Base-by-base conservation (phyloP, 164 flowering plant species). In the Santalum album region DNA sequence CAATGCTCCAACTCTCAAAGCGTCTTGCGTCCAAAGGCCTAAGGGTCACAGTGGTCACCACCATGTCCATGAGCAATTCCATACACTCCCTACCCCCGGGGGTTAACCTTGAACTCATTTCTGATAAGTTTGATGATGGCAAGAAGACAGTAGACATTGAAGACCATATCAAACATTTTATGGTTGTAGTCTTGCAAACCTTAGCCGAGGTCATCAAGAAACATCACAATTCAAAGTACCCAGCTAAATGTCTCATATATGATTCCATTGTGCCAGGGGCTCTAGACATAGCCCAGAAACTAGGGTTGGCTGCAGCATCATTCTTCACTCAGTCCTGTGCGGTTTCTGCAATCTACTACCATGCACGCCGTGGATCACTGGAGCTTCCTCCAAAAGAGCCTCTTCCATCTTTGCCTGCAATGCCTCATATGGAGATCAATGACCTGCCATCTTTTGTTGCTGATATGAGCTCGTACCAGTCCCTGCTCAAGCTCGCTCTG, bases 251-350 rank as follows among this genome's bases (percentile, higher is more conserved):
- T 38, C 42, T 38, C 16, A 38, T 38, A 11, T 38, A n/a, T n/a
- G 91, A 85, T 25, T 57, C 78, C 1, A 0, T 40, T 3, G 22
- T 75, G 38, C 67, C 81, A 9, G n/a, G 85, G 86, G 76, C 56
- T 4, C 48, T 77, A 1, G 75, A 73, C 5, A 44, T 81, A 0
- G 80, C 73, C 1, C 56, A 60, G 26, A 19, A 36, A 6, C 25
- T 18, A 2, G 79, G 78, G 3, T 1, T 85, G 10, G n/a, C 18
- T 10, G 76, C 65, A 1, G 88, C 76, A 10, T 12, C 80, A 0
- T 75, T 82, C 52, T 77, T 69, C 63, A 76, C 92, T 25, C 80
- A 80, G 22, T 36, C 81, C 0, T 65, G 75, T 38, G 55, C 59
- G 1, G 74, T 77, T 15, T 43, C 36, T 55, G 49, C 51, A 16